Conservation (phyloP, 2,329 filamentous ascomycete genomes). For the Tolypocladium pustulatum region DNA sequence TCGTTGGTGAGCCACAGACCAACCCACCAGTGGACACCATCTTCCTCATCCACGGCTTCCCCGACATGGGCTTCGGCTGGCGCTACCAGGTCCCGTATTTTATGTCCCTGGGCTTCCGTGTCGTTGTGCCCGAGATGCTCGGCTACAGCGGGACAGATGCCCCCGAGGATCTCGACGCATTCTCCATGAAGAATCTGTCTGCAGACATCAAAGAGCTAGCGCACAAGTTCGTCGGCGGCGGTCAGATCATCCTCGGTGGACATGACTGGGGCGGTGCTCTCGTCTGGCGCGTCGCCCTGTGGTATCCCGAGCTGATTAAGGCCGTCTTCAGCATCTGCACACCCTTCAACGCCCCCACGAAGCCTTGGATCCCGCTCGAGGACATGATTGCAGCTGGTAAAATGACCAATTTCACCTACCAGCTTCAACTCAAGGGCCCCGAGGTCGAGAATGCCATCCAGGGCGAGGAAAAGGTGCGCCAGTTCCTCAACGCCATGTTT, state of each 20-base stretch:
- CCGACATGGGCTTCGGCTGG: slow-evolving; percentile 78
- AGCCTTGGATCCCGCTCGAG: slow-evolving; percentile 45
- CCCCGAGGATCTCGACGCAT: slow-evolving; percentile 50
- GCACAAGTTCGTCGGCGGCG: slow-evolving; percentile 35
- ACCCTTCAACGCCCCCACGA: slow-evolving; percentile 50
- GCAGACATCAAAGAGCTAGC: slow-evolving; percentile 68
- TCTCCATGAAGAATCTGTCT: slow-evolving; percentile 61
- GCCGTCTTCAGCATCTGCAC: slow-evolving; percentile 76
- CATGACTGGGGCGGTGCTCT: slow-evolving; percentile 87
- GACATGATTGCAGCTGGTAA: slow-evolving; percentile 41
- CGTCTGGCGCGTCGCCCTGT: slow-evolving; percentile 64
- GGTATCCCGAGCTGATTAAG: slow-evolving; percentile 60
- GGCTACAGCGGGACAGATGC: slow-evolving; percentile 74
- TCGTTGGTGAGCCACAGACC: slow-evolving; percentile 39
- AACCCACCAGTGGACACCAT: slow-evolving; percentile 34
- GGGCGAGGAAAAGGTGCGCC: slow-evolving; percentile 50
- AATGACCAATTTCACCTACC: slow-evolving; percentile 69
- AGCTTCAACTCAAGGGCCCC: slow-evolving; percentile 65
- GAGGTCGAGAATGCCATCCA: slow-evolving; percentile 50
- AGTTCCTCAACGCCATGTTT: slow-evolving; percentile 63
- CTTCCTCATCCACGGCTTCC: slow-evolving; percentile 63
- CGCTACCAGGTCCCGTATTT: slow-evolving; percentile 78
- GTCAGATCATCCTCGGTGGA: slow-evolving; percentile 67
- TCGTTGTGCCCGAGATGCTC: slow-evolving; percentile 77
- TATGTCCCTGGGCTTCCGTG: slow-evolving; percentile 59